Conservation (phyloP, 371 early-diverging fungal species). For the Zychaea mexicana region DNA sequence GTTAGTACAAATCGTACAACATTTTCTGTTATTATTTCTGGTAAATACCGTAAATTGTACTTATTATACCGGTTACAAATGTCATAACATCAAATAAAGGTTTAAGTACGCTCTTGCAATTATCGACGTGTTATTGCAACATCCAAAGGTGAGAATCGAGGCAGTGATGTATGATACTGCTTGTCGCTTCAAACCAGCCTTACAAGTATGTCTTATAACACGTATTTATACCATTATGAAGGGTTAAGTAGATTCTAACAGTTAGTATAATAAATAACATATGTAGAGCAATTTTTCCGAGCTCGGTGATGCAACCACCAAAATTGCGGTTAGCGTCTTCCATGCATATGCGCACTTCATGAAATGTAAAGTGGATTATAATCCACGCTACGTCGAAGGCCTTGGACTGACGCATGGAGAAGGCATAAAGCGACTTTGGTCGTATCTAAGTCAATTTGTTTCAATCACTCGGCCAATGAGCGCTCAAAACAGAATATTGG, state of each 20-base stretch:
- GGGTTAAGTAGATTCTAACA: not conserved
- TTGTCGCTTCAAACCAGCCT: not conserved
- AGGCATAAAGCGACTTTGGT: conserved; percentile 9
- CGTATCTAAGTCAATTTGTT: not conserved
- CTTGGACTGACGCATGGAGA: conserved; percentile 11
- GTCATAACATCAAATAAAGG: not conserved
- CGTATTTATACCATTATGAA: too few species aligned
- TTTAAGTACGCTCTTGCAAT: conserved; percentile 6
- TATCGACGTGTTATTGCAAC: not conserved
- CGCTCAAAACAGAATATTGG: not conserved
- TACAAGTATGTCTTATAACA: not conserved
- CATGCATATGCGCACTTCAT: conserved; percentile 14
- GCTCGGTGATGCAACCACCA: not conserved
- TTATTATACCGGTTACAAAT: not conserved
- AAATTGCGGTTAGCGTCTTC: not conserved
- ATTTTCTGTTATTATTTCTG: not conserved
- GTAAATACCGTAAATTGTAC: not conserved
- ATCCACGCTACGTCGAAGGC: conserved; percentile 7
- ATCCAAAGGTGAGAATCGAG: not conserved
- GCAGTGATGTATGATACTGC: conserved; percentile 9
- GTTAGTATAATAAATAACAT: not conserved
- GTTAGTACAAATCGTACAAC: not conserved
- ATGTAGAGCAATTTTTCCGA: not conserved
- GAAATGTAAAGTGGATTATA: conserved; percentile 9
- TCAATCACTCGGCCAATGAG: not conserved